Base-by-base conservation (phyloP, 1,284 basidiomycete genomes). In the Athelia psychrophila region DNA sequence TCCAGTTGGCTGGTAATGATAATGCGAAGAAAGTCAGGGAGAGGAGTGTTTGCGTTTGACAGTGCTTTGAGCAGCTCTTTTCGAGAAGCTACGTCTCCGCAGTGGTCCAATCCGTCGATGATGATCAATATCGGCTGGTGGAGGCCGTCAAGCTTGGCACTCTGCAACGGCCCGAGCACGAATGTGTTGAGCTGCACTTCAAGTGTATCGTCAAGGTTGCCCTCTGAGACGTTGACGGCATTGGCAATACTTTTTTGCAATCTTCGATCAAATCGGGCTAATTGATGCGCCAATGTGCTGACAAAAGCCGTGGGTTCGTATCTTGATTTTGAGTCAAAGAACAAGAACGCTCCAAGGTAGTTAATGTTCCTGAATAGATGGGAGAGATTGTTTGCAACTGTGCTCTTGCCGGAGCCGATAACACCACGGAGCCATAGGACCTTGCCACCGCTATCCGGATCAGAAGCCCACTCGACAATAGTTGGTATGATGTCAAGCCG, bases 21-120 rank as follows among this genome's bases (percentile, higher is more conserved):
- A 52, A 70, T 55, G 16, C 65, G 68, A 30, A 67, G 25, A 2
- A 58, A 67, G 1, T 48, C 40, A 0, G 66, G 67, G 1, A 70
- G 48, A 18, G 50, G 55, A 1, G 33, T 13, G 44, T 55, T 58
- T 49, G 62, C 64, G 5, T 57, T 55, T 0, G 53, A 54, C 15
- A 69, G 47, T 6, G 65, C 36, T n/a, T 32, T 49, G 18, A 72
- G 46, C 9, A 69, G 58, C 18, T 68, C 64, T n/a, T 60, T 54
- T 20, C 70, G 64, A 10, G 55, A 49, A 13, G 36, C 13, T 2
- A 58, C 54, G 13, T 52, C 54, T 24, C 57, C 56, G 12, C 67
- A 68, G 49, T 68, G 69, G 38, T 70, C 69, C 2, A 68, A 49
- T 1, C 68, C 68, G 25, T 68, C 68, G 45, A 68, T 64, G 18